Percentiles rank a stretch among this genome's conserved stretches.
Conservation (phyloP, 177 flowering plant genomes). For the Tripterygium wilfordii region DNA sequence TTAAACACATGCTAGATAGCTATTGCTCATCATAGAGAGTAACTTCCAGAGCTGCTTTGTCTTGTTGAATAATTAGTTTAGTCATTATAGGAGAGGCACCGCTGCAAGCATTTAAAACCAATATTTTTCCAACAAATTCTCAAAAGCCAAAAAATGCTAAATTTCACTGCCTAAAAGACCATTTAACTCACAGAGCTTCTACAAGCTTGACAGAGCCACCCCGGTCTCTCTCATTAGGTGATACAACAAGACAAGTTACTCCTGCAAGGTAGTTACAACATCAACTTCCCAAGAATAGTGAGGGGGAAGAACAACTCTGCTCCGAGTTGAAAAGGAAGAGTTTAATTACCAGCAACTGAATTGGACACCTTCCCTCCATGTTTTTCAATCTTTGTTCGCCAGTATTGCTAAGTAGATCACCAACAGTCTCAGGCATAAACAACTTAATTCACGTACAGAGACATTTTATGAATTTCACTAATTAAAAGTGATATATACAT, state of each 20-base stretch:
- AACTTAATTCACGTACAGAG: not conserved
- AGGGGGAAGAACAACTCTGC: not conserved
- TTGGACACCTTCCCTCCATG: constrained; percentile 69
- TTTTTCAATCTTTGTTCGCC: constrained; percentile 58
- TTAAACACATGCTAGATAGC: not conserved
- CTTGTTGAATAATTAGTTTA: too few species aligned
- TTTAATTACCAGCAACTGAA: constrained; percentile 38
- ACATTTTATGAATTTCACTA: not conserved
- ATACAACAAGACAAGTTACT: constrained; percentile 54
- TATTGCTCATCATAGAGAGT: too few species aligned
- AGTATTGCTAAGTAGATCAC: constrained; percentile 33
- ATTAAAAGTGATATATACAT: constrained; percentile 20
- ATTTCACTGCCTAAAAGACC: not conserved
- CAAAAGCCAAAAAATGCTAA: not conserved
- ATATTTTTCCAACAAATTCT: not conserved
- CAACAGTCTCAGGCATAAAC: not conserved
- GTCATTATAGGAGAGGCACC: not conserved
- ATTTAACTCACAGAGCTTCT: constrained; percentile 65
- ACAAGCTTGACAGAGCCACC: constrained; percentile 66
- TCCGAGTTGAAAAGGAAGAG: not conserved
- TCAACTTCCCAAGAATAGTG: not conserved
- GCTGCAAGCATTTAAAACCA: not conserved
- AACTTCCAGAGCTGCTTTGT: too few species aligned
- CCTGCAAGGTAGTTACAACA: constrained; percentile 26
- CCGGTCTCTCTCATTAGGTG: constrained; percentile 60